These are phyloP conservation scores for Crithidia fasciculata DNA, from an alignment of 208 protist species.

Conservation along the genomic window DNA sequence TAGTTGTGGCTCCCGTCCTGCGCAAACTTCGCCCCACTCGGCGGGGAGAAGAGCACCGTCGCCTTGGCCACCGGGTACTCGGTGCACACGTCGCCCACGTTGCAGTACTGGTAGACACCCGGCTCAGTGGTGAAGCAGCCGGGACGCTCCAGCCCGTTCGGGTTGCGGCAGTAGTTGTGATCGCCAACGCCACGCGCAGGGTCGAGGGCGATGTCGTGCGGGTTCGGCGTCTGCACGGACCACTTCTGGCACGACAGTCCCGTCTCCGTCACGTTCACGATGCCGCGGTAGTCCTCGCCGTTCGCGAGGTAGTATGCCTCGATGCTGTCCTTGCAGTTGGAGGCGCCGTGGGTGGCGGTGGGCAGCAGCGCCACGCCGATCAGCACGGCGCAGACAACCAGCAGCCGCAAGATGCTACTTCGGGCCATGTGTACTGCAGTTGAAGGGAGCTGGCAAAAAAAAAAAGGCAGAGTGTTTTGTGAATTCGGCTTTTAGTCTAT, in stretches of 20 bases:
- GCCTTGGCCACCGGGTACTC: constrained; percentile 14
- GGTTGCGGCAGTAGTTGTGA: constrained; percentile 84
- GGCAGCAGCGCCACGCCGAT: background rate
- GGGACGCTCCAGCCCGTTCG: constrained; percentile 36
- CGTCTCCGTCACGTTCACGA: constrained; percentile 48
- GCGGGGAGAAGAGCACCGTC: constrained; percentile 41
- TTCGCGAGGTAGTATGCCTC: constrained; percentile 58
- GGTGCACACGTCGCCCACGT: constrained; percentile 52
- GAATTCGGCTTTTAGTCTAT: no score
- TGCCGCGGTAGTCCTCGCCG: constrained; percentile 70
- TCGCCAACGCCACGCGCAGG: constrained; percentile 52
- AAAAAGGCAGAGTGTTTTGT: no score
- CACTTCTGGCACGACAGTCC: constrained; percentile 66
- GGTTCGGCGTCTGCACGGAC: constrained; percentile 44
- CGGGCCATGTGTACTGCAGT: no score
- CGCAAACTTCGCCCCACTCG: constrained; percentile 27
- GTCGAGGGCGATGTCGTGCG: constrained; percentile 43
- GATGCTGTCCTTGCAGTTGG: constrained; percentile 23
- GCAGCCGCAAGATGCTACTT: background rate
- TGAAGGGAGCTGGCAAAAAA: no score
- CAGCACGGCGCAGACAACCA: constrained; percentile 3
- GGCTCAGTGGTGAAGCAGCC: constrained; percentile 67
- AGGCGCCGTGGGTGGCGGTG: constrained; percentile 6
- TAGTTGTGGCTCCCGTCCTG: constrained; percentile 32
- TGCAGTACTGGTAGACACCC: constrained; percentile 57